Evolutionary conservation across 83 land plant species (phyloP), one percentile per base, ranked within the genome.

Genomic region (Picea mariana): DNA sequence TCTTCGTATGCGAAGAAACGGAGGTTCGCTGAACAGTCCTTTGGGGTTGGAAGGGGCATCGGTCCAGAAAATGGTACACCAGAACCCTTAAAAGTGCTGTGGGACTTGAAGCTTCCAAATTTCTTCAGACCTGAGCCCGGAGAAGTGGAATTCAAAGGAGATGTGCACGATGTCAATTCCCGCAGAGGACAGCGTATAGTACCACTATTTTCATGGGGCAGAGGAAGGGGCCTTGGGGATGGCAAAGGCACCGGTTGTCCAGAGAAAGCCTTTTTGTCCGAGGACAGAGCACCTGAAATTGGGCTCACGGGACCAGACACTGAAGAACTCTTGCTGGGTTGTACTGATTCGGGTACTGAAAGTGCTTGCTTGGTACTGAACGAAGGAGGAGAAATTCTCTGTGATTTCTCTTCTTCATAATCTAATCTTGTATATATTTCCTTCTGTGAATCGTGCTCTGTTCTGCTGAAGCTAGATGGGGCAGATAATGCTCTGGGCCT

Each of bases 161-260:
- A 59, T 58, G 79, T 13, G 64, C 79, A 60, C 4, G 79, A 78
- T 4, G 64, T 61, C 5, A 31, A 59, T 31, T 78, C 79, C 15
- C 79, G 62, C 18, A 20, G 27, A 26, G 27, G 49, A 61, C 64
- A 12, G 63, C 79, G 79, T 24, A 73, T 24, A 9, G 16, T 73
- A 73, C 77, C 55, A 27, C 63, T 60, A 59, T 31, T 58, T 78
- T 78, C 79, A 24, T 55, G 42, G 16, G 68, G 68, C 24, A 66
- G 26, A 52, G 83, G 75, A 82, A 77, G 44, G 26, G 78, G 68
- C 38, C 87, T 87, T 20, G 91, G 90, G 16, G 95, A 87, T 65
- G 95, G 95, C 67, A 92, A 91, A 49, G 95, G 95, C 52, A 93
- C 85, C 52, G 95, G 95, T 38, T 87, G 89, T 9, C 93, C 88